Base-by-base conservation (phyloP, 305 asterid species). In the Plantago coronopus region DNA sequence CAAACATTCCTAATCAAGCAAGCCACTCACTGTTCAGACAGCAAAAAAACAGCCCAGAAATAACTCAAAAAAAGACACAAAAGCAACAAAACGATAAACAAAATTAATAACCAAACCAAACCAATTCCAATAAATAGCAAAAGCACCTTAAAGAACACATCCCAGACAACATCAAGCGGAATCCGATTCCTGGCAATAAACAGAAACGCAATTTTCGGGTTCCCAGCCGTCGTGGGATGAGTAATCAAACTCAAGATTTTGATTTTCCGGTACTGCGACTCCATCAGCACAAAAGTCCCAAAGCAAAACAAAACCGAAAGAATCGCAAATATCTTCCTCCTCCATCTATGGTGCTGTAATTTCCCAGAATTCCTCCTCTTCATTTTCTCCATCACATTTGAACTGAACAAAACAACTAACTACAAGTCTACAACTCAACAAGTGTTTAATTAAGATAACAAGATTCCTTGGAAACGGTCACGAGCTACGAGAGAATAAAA, bases 121-220 rank as follows among this genome's bases (percentile, higher is more conserved):
- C 58, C 61, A 45, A 16, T 56, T 56, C 66, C 65, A 60, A 51
- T n/a, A 64, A 60, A 62, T 23, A 42, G 44, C 27, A 61, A 19
- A 58, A 72, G 51, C 72, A 93, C 99, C 97, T 76, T 88, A 67
- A 89, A 89, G 72, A 85, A 93, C 4, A 71, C 86, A 72, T 89
- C 95, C 99, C 99, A 93, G 38, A 89, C 83, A 68, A 79, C 61
- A 64, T 89, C 99, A 58, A 89, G 78, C 23, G 96, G 90, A 64
- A 89, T 83, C 67, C 97, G 94, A 67, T 93, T 89, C 63, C 99
- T 85, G 65, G 97, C 96, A 62, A 89, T 85, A 69, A 89, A 93
- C 34, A 93, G 79, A 62, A 83, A 93, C 27, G 97, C 95, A 27
- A 89, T 81, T 64, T 80, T 93, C 49, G 96, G 96, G 58, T 80